These are phyloP conservation scores for Clonostachys rhizophaga DNA, from an alignment of 2,329 filamentous ascomycete genomes.

Conservation along the genomic window DNA sequence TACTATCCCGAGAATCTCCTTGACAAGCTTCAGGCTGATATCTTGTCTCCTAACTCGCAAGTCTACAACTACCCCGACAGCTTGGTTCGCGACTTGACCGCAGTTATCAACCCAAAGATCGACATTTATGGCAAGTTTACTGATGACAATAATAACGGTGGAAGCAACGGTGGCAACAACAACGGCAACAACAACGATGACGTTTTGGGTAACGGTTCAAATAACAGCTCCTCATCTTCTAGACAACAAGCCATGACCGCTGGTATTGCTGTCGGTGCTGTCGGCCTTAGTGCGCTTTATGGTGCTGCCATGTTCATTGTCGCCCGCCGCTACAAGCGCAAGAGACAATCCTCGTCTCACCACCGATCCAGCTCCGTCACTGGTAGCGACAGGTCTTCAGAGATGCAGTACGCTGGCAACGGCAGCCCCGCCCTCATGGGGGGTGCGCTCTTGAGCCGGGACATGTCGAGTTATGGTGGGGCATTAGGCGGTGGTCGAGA, in stretches of 20 bases:
- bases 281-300: conserved; percentile 78
- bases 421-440: conserved; percentile 65
- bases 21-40: conserved; percentile 60
- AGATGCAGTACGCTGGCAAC: conserved; percentile 44
- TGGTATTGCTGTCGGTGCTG: conserved; percentile 71
- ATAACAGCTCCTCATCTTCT: conserved; percentile 46
- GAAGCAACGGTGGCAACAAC: conserved; percentile 16
- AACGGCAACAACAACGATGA: conserved; percentile 30
- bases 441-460: conserved; percentile 56
- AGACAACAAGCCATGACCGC: conserved; percentile 59
- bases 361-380: conserved; percentile 71
- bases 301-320: conserved; percentile 93
- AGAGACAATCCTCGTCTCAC: conserved; percentile 61
- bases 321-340: conserved; percentile 84
- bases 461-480: conserved; percentile 51
- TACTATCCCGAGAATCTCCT: conserved; percentile 72
- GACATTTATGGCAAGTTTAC: conserved; percentile 24
- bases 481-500: conserved; percentile 42
- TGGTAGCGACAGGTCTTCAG: conserved; percentile 36
- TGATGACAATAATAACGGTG: conserved; percentile 29
- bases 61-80: conserved; percentile 68
- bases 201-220: conserved; percentile 26
- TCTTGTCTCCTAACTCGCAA: conserved; percentile 66
- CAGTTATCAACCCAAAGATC: conserved; percentile 79
- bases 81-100: conserved; percentile 69